Conservation (phyloP, 805 yeast genomes). For the Cyberlindnera meyerae region DNA sequence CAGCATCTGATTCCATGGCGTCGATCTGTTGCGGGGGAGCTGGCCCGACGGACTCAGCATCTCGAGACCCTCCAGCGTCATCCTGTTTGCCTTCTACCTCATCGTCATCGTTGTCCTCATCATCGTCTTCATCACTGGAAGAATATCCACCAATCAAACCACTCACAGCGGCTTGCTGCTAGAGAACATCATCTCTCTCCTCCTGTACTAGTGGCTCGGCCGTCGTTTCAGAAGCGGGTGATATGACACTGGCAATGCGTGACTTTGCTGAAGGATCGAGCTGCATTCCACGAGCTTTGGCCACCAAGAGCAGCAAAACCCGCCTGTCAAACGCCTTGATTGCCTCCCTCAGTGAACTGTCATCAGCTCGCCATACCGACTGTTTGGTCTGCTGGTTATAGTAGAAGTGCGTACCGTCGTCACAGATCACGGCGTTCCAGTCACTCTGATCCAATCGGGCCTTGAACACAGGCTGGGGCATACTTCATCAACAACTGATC, state of each 20-base stretch:
- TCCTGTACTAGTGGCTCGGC: too few species aligned
- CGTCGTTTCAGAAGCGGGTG: too few species aligned
- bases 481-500: not conserved
- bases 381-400: constrained; percentile 26
- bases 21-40: too few species aligned
- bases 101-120: constrained; percentile 10
- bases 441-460: constrained; percentile 8
- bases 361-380: constrained; percentile 35
- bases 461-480: constrained; percentile 2
- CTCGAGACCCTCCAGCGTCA: too few species aligned
- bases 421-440: constrained; percentile 41
- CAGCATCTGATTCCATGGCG: not conserved
- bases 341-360: constrained; percentile 24
- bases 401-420: constrained; percentile 39
- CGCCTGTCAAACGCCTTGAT: constrained; percentile 26
- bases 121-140: constrained; percentile 18
- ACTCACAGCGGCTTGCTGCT: not conserved
- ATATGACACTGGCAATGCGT: too few species aligned
- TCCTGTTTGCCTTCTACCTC: constrained; percentile 7
- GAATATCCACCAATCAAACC: constrained; percentile 16
- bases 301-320: constrained; percentile 29
- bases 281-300: constrained; percentile 34
- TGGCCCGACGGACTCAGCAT: too few species aligned
- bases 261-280: too few species aligned
- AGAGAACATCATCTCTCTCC: not conserved